A percentile compares a stretch with the other conserved stretches of the same genome.
Conservation (phyloP, 2,329 filamentous ascomycete genomes). For the Beauveria caledonica region DNA sequence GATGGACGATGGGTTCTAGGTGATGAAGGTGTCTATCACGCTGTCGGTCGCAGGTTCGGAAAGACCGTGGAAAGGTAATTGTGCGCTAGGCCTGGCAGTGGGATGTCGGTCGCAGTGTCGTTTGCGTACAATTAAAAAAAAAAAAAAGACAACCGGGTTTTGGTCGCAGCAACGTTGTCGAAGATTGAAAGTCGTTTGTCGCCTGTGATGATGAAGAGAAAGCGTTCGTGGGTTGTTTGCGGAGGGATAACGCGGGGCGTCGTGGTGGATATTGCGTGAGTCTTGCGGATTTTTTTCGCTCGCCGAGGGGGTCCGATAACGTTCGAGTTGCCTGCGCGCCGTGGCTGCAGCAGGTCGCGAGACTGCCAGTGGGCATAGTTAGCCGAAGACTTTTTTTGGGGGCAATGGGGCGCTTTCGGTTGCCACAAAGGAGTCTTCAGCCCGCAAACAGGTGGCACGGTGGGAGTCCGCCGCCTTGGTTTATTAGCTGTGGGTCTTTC, state of each 20-base stretch:
- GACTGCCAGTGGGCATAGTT: background rate
- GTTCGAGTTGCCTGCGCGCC: background rate
- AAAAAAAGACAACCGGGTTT: background rate
- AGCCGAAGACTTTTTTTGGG: background rate
- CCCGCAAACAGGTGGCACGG: background rate
- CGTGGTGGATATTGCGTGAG: background rate
- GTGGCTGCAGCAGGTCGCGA: background rate
- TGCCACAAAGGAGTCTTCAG: background rate
- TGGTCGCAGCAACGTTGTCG: background rate
- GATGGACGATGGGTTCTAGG: background rate
- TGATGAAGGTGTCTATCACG: background rate
- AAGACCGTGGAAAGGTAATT: background rate
- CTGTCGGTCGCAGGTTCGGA: background rate
- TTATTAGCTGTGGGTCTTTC: background rate
- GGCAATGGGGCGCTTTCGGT: background rate
- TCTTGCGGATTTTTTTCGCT: conserved; percentile 10
- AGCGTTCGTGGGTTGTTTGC: conserved; percentile 4
- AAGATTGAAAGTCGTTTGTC: background rate
- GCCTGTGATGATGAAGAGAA: background rate
- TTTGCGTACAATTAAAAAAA: background rate
- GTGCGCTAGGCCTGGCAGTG: background rate
- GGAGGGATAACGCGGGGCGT: conserved; percentile 11
- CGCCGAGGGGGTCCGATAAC: conserved; percentile 12
- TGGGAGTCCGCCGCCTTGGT: background rate
- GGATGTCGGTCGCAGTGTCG: background rate